Percentiles rank a stretch among this genome's conserved stretches.
Conservation (phyloP, 2,329 filamentous ascomycete genomes). For the Cladosporium sp. region DNA sequence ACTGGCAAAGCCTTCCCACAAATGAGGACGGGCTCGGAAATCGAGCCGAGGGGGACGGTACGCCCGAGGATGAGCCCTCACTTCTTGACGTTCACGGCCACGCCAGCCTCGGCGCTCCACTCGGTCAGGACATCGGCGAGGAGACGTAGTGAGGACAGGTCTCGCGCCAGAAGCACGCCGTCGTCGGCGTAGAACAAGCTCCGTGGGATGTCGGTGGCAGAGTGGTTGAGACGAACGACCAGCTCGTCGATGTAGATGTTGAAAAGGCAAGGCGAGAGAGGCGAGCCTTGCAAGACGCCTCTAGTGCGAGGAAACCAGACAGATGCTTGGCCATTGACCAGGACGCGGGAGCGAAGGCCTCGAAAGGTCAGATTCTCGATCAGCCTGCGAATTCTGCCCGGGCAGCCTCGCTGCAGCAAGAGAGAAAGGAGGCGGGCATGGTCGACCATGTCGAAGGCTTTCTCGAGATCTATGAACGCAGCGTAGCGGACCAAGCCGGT, state of each 20-base stretch:
- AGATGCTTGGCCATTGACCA: not conserved
- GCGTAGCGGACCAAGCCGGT: not conserved
- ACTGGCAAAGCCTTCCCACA: not conserved
- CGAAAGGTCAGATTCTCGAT: not conserved
- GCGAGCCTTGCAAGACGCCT: not conserved
- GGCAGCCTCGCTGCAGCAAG: not conserved
- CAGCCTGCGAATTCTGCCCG: not conserved
- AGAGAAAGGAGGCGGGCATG: not conserved
- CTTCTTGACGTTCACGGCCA: not conserved
- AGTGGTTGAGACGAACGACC: not conserved
- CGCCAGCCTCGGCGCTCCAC: not conserved
- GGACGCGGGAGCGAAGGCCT: not conserved
- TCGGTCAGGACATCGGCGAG: not conserved
- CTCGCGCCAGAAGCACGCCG: not conserved
- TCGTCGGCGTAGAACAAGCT: not conserved
- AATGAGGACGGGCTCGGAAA: not conserved
- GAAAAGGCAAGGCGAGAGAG: not conserved
- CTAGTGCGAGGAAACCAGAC: not conserved
- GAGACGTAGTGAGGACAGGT: not conserved
- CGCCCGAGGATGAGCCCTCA: not conserved
- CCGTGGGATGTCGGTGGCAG: not conserved
- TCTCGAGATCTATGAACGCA: not conserved
- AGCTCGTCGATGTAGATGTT: constrained; percentile 1
- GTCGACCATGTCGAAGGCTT: constrained; percentile 1
- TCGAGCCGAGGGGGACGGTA: not conserved